Percentiles rank a stretch among this genome's conserved stretches.
Conservation (phyloP, 176 grass and related monocot species). For the Oryza nivara region DNA sequence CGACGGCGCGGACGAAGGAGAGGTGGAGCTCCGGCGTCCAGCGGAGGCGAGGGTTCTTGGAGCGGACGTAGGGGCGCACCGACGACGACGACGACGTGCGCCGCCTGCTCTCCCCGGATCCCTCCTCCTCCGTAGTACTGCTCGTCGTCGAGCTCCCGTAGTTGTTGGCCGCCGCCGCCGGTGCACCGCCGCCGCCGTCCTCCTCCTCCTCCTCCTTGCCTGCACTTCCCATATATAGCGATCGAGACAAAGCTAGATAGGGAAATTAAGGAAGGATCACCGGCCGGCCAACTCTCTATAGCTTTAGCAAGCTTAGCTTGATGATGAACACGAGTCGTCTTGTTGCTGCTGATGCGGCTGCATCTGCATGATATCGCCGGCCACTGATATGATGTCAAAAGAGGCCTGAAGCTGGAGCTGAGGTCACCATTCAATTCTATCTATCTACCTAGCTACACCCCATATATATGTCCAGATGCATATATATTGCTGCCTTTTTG, state of each 20-base stretch:
- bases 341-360: neutral
- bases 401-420: constrained; percentile 1
- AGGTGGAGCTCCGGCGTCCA: constrained; percentile 79
- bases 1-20: constrained; percentile 63
- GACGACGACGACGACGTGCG: neutral
- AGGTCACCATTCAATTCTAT: constrained; percentile 46
- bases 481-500: neutral
- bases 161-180: neutral
- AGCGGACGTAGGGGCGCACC: constrained; percentile 63
- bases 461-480: neutral
- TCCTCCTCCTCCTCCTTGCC: neutral
- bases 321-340: neutral
- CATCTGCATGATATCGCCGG: neutral
- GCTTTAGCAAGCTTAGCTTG: neutral
- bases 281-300: neutral
- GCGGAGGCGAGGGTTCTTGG: constrained; percentile 79
- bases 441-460: neutral
- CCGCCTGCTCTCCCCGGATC: constrained; percentile 19
- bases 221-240: constrained; percentile 9
- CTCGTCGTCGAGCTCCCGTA: constrained; percentile 54
- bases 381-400: neutral
- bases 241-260: neutral
- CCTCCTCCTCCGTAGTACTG: constrained; percentile 55
- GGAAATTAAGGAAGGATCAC: neutral
- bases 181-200: no score